Base-by-base conservation (phyloP, 371 early-diverging fungal species). In the Encephalitozoon hellem region DNA sequence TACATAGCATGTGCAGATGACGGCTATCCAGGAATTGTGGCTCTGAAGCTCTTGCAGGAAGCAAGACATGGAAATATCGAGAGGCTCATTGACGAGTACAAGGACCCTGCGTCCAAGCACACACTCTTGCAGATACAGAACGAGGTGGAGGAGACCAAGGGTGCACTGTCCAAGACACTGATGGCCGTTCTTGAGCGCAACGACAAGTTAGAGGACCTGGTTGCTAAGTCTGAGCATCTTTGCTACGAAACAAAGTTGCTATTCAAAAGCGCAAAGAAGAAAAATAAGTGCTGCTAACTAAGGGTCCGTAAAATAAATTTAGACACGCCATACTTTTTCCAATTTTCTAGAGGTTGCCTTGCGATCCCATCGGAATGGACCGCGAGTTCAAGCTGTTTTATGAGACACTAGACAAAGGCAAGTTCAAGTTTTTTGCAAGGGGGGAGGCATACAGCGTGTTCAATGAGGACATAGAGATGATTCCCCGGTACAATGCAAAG, bases 131-230 rank as follows among this genome's bases (percentile, higher is more conserved):
- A 89, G 78, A 94, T 97, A 67, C 95, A 96, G 85, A 89, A 90
- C 76, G 96, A 98, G 82, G 84, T 98, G 80, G 95, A 96, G 78
- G 94, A 96, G 84, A 96, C 96, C 0, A 95, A 93, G 84, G 90
- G 90, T 52, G 90, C 95, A 47, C 82, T 97, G 86, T 88, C 90
- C 84, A 92, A 94, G 85, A 97, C 97, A 0, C 93, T 98, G 78
- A 94, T 95, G 74, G 89, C 91, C 28, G 89, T 97, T 11, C 85
- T 98, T 77, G 90, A 94, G 74, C 89, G 99, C 71, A 95, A 94
- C 26, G 95, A 96, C 84, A 93, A 91, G 86, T 86, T 98, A 74
- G 95, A 95, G 76, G 90, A 90, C 76, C 87, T 98, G 42, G 94
- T 97, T 4, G 91, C 90, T 69, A 87, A 91, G 76, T 90, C 91